These are phyloP conservation scores for Dioszegia crocea DNA, from an alignment of 768 basidiomycete genomes.

Conservation along the genomic window DNA sequence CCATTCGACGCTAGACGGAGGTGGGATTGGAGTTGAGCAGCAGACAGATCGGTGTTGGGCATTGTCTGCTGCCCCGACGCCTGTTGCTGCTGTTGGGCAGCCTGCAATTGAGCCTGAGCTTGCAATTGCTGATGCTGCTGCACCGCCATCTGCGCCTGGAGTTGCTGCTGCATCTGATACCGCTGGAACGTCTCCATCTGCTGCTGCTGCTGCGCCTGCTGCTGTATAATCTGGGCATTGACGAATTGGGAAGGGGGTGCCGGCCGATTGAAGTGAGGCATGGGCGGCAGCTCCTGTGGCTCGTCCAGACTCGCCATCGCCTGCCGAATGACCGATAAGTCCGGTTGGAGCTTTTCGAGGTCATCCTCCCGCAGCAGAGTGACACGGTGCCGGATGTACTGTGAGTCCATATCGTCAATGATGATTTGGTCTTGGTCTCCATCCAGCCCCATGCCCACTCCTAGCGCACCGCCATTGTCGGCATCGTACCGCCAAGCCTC, in stretches of 20 bases:
- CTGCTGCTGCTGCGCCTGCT: slow-evolving; percentile 13
- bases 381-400: slow-evolving; percentile 42
- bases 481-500: slow-evolving; percentile 51
- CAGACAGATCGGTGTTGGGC: slow-evolving; percentile 1
- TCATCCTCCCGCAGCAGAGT: slow-evolving; percentile 36
- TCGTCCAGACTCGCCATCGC: slow-evolving; percentile 27
- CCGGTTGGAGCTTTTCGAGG: slow-evolving; percentile 34
- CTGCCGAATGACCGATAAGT: slow-evolving; percentile 22
- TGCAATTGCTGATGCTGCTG: background rate
- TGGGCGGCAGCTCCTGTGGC: slow-evolving; percentile 32
- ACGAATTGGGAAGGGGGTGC: slow-evolving; percentile 13
- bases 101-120: background rate
- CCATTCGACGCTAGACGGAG: background rate
- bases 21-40: background rate
- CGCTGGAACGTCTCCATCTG: background rate
- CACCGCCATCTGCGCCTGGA: background rate
- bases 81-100: slow-evolving; percentile 17
- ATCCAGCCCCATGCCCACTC: slow-evolving; percentile 48
- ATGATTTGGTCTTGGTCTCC: slow-evolving; percentile 45
- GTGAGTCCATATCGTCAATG: slow-evolving; percentile 51
- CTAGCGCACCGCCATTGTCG: slow-evolving; percentile 39
- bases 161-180: background rate
- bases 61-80: slow-evolving; percentile 7
- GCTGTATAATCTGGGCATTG: slow-evolving; percentile 29
- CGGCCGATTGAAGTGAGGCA: slow-evolving; percentile 35